Evolutionary conservation across 768 basidiomycete genomes (phyloP).

Genomic region (Mycena albidolilacea): DNA sequence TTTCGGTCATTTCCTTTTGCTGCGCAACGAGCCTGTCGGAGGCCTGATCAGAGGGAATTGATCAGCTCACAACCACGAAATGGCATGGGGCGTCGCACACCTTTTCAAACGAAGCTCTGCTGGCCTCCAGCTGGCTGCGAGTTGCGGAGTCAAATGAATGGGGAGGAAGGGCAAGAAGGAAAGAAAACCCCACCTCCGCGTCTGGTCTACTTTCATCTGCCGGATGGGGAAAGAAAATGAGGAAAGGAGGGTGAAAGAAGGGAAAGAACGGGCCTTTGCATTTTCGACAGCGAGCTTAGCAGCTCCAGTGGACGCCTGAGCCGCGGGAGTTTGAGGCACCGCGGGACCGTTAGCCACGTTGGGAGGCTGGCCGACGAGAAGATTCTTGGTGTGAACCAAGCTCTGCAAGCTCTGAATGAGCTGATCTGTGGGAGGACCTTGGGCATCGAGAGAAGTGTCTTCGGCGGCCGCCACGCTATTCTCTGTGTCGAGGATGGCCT

Average conservation of each 20-base stretch:
- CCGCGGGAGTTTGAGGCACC: neutral
- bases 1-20: constrained; percentile 8
- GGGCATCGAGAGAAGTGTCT: neutral
- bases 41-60: neutral
- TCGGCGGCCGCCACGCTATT: neutral
- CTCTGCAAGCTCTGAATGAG: neutral
- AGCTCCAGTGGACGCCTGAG: constrained; percentile 2
- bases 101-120: neutral
- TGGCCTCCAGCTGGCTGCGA: neutral
- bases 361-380: neutral
- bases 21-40: neutral
- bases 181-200: no score
- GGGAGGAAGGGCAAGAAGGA: no score
- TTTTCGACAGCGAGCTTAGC: constrained; percentile 16
- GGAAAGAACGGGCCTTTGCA: no score
- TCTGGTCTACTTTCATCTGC: constrained; percentile 8
- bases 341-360: neutral
- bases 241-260: no score
- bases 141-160: neutral
- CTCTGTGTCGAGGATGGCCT: neutral
- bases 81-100: neutral
- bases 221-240: no score
- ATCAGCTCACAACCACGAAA: neutral
- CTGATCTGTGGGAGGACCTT: neutral
- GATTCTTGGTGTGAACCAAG: neutral